Conservation (phyloP, 345 rosid genomes). For the Boechera divaricarpa region DNA sequence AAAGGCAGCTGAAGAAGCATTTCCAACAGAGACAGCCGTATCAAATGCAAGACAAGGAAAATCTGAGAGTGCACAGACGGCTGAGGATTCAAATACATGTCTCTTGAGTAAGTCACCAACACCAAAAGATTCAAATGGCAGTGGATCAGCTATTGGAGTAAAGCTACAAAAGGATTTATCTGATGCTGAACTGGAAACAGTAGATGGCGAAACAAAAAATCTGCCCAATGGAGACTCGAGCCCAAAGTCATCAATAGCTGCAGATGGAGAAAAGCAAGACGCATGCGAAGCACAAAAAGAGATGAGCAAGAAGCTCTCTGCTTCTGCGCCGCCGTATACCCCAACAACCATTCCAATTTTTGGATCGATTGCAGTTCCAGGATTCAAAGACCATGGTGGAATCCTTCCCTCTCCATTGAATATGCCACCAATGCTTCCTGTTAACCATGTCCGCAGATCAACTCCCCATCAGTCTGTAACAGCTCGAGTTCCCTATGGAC, state of each 20-base stretch:
- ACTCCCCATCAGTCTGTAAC: slow-evolving; percentile 89
- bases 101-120: slow-evolving; percentile 41
- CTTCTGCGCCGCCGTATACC: slow-evolving; percentile 94
- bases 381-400: slow-evolving; percentile 82
- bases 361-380: slow-evolving; percentile 76
- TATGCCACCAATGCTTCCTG: slow-evolving; percentile 78
- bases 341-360: slow-evolving; percentile 80
- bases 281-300: slow-evolving; percentile 73
- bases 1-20: slow-evolving; percentile 42
- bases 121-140: slow-evolving; percentile 45
- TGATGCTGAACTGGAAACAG: slow-evolving; percentile 41
- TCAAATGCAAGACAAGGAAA: slow-evolving; percentile 43
- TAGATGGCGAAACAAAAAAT: slow-evolving; percentile 49
- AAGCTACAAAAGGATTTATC: slow-evolving; percentile 49
- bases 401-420: slow-evolving; percentile 92
- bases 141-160: slow-evolving; percentile 40
- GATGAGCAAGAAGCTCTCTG: slow-evolving; percentile 85
- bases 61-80: slow-evolving; percentile 42
- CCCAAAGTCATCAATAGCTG: slow-evolving; percentile 45
- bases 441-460: slow-evolving; percentile 79
- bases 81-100: slow-evolving; percentile 37
- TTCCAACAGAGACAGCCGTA: slow-evolving; percentile 36
- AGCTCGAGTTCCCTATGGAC: slow-evolving; percentile 97
- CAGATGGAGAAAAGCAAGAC: slow-evolving; percentile 67
- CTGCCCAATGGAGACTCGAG: slow-evolving; percentile 45